A percentile compares a stretch with the other conserved stretches of the same genome.
These are phyloP conservation scores for Lachancea sp. DNA, from an alignment of 805 yeast species.

Conservation along the genomic window DNA sequence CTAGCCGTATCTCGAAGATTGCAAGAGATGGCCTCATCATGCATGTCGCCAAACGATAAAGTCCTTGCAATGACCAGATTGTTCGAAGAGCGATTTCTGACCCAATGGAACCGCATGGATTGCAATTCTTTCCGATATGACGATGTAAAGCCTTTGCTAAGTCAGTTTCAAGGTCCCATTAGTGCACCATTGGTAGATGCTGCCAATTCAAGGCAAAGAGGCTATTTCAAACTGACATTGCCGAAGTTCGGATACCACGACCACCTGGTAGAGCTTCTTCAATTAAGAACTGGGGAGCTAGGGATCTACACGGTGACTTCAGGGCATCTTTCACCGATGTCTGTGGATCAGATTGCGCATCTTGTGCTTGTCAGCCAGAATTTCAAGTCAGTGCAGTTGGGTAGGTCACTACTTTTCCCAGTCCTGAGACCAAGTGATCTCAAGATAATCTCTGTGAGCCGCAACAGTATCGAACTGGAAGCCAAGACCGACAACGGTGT, in stretches of 20 bases:
- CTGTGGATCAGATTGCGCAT: slow-evolving; percentile 10
- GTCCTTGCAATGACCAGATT: slow-evolving; percentile 13
- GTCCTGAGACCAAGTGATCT: slow-evolving; percentile 22
- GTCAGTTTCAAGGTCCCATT: slow-evolving; percentile 15
- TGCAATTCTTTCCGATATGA: slow-evolving; percentile 16
- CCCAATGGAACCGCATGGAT: slow-evolving; percentile 14
- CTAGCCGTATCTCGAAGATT: slow-evolving; percentile 3
- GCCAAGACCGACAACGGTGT: slow-evolving; percentile 22
- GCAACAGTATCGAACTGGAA: slow-evolving; percentile 14
- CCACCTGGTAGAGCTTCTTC: slow-evolving; percentile 22
- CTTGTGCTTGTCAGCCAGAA: slow-evolving; percentile 11
- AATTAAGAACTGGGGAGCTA: slow-evolving; percentile 21
- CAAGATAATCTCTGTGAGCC: slow-evolving; percentile 8
- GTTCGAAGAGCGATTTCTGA: slow-evolving; percentile 15
- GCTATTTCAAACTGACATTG: slow-evolving; percentile 18
- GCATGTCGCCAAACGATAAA: slow-evolving; percentile 3
- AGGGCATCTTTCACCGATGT: slow-evolving; percentile 13
- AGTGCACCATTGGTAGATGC: slow-evolving; percentile 17
- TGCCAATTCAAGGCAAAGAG: slow-evolving; percentile 15
- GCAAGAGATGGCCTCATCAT: background rate
- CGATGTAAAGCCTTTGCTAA: slow-evolving; percentile 21
- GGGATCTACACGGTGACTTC: slow-evolving; percentile 25
- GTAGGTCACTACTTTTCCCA: slow-evolving; percentile 26
- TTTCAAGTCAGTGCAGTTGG: slow-evolving; percentile 14
- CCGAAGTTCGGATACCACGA: slow-evolving; percentile 14